phyloP scores from a whole-genome alignment of 2,329 filamentous ascomycete genomes.

The Fusarium fujikuroi region DNA sequence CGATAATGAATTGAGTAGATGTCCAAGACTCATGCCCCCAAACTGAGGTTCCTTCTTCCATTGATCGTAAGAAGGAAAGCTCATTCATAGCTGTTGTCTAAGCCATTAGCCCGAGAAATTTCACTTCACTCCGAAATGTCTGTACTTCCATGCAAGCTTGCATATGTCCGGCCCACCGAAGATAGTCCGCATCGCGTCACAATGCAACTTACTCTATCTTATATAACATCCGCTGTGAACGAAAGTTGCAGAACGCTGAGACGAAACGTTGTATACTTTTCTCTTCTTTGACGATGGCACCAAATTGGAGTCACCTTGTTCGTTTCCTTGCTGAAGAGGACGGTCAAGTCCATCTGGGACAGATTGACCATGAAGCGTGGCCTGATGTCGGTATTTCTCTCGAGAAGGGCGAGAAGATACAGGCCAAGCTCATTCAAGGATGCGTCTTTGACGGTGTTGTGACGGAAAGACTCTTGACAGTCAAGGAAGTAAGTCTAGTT shows the following conservation, averaged over 20 bases:
- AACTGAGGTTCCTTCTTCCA: fast-evolving
- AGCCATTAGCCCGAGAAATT: neutral
- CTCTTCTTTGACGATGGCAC: neutral
- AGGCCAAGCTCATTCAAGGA: neutral
- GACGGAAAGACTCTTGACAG: neutral
- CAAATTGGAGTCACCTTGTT: neutral
- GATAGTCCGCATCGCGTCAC: neutral
- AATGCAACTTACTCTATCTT: neutral
- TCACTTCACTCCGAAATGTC: fast-evolving
- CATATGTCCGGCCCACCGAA: neutral
- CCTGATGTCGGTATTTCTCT: neutral
- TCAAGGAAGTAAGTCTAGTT: neutral
- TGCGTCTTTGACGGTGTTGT: neutral
- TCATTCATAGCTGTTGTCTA: neutral
- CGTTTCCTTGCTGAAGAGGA: neutral
- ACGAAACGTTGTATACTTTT: neutral
- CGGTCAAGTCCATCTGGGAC: neutral
- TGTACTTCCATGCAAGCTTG: neutral
- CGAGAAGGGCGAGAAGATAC: neutral
- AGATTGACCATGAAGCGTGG: neutral
- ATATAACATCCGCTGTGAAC: neutral
- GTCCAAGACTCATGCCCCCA: neutral
- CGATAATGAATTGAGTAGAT: no score
- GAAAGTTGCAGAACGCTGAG: no score
- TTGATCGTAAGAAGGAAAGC: no score